These are phyloP conservation scores for Tolypocladium tundrense DNA, from an alignment of 2,329 filamentous ascomycete species.

Conservation along the genomic window DNA sequence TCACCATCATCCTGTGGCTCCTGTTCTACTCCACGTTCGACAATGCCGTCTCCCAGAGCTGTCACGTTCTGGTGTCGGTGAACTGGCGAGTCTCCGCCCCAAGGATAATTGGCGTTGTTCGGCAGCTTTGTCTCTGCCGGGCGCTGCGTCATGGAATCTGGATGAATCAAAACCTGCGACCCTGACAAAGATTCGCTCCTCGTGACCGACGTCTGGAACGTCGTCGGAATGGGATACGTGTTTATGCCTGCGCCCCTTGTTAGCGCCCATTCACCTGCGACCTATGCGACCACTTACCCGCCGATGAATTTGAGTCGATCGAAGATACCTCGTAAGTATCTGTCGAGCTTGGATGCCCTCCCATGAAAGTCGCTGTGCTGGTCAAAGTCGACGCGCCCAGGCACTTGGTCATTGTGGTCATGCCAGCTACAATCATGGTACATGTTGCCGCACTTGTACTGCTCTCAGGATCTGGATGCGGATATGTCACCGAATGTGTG, in stretches of 20 bases:
- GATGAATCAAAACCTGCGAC: background rate
- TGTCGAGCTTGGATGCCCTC: background rate
- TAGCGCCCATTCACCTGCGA: background rate
- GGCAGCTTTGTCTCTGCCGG: conserved; percentile 12
- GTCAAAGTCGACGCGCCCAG: no score
- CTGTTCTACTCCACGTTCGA: conserved; percentile 2
- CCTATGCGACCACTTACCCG: background rate
- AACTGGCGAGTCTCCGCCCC: conserved; percentile 23
- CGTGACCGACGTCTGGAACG: conserved; percentile 9
- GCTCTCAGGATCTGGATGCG: background rate
- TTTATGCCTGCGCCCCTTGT: background rate
- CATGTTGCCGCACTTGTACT: background rate
- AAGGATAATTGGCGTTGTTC: conserved; percentile 22
- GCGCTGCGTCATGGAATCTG: background rate
- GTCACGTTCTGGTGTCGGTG: conserved; percentile 23
- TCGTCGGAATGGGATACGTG: conserved; percentile 5
- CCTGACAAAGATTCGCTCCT: background rate
- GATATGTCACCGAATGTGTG: background rate
- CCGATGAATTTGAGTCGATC: no score
- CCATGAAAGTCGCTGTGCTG: background rate
- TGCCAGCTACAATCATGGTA: background rate
- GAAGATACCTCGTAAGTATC: background rate
- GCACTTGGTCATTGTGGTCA: background rate
- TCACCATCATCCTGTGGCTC: background rate
- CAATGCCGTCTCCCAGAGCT: conserved; percentile 12